A percentile compares a stretch with the other conserved stretches of the same genome.
Conservation (phyloP, 495 filamentous ascomycete genomes). For the Neurospora cerealis region DNA sequence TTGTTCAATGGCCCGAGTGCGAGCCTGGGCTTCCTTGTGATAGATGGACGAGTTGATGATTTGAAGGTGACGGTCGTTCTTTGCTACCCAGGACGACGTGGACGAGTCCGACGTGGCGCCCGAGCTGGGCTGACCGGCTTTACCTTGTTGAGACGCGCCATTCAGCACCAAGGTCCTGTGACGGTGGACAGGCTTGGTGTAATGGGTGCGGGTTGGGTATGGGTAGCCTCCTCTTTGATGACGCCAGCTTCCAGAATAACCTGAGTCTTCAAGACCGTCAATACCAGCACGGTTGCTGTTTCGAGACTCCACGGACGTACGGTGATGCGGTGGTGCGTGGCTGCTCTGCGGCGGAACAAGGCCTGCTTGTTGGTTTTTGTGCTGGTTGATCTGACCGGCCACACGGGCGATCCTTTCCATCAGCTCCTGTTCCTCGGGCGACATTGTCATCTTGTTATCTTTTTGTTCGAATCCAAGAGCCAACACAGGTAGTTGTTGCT, state of each 20-base stretch:
- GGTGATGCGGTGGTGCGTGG: conserved; percentile 6
- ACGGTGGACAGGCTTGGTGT: conserved; percentile 44
- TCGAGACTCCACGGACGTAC: conserved; percentile 11
- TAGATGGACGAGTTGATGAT: conserved; percentile 79
- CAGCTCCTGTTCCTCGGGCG: conserved; percentile 63
- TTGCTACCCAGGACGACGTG: conserved; percentile 59
- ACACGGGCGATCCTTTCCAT: conserved; percentile 66
- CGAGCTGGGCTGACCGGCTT: conserved; percentile 15
- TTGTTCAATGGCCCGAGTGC: conserved; percentile 65
- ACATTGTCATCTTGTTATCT: conserved; percentile 38
- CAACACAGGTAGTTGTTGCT: not conserved
- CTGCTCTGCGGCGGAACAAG: conserved; percentile 6
- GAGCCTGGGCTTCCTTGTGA: conserved; percentile 61
- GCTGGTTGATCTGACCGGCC: conserved; percentile 74
- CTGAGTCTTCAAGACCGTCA: conserved; percentile 17
- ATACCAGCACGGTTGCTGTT: not conserved
- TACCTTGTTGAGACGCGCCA: conserved; percentile 17
- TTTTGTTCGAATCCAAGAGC: conserved; percentile 5
- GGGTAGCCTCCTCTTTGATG: conserved; percentile 16
- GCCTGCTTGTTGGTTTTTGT: conserved; percentile 53
- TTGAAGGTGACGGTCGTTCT: conserved; percentile 76
- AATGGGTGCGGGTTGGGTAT: conserved; percentile 35
- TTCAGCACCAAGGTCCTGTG: conserved; percentile 70
- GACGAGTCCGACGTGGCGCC: conserved; percentile 27
- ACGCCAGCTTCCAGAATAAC: conserved; percentile 20